phyloP scores from a whole-genome alignment of 2,329 filamentous ascomycete species.

The Tympanopsis confertula region DNA sequence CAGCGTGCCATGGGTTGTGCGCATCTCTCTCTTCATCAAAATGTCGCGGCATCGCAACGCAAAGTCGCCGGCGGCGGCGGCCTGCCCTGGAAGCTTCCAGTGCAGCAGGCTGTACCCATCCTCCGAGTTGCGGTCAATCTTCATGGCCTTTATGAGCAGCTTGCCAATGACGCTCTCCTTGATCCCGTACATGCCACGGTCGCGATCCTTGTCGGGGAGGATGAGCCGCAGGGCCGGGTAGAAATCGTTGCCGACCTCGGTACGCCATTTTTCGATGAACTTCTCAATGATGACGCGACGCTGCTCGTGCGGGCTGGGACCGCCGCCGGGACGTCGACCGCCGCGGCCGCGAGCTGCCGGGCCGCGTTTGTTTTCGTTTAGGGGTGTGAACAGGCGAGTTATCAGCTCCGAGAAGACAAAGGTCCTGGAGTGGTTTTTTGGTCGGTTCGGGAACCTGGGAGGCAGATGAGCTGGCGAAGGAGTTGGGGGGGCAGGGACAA shows the following conservation, averaged over 20 bases:
- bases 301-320: conserved; percentile 57
- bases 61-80: conserved; percentile 71
- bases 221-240: conserved; percentile 88
- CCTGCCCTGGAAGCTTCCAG: conserved; percentile 80
- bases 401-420: conserved; percentile 74
- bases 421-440: conserved; percentile 68
- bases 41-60: conserved; percentile 80
- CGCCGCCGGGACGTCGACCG: conserved; percentile 45
- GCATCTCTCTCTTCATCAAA: conserved; percentile 71
- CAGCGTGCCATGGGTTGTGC: conserved; percentile 64
- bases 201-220: conserved; percentile 81
- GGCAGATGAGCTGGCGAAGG: too few relatives aligned
- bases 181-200: conserved; percentile 83
- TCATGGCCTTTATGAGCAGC: conserved; percentile 80
- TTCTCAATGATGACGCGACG: conserved; percentile 70
- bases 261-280: conserved; percentile 79
- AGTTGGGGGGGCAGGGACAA: too few relatives aligned
- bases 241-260: conserved; percentile 80
- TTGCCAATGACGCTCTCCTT: conserved; percentile 89
- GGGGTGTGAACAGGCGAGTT: conserved; percentile 67
- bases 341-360: conserved; percentile 41
- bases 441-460: conserved; percentile 70
- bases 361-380: conserved; percentile 59
- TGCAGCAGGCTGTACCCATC: conserved; percentile 77
- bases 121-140: conserved; percentile 81